Percentiles rank a stretch among this genome's conserved stretches.
Evolutionary conservation across 257 asterid genomes (phyloP).

Genomic region (Anisodus tanguticus): DNA sequence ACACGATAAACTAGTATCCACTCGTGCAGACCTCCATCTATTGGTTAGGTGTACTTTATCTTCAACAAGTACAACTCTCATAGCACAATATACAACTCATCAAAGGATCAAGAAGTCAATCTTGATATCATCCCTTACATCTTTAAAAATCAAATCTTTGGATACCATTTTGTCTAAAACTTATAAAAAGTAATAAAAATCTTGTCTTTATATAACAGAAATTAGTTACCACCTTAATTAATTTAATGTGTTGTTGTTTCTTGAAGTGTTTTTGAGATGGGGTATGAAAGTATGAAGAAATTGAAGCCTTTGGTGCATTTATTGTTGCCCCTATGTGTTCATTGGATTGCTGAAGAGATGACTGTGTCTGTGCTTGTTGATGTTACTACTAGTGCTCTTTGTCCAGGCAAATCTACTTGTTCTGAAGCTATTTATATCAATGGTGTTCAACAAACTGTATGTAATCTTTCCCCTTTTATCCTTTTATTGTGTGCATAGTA

Average conservation of each 20-base stretch:
- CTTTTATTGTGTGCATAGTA: not conserved
- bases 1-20: not conserved
- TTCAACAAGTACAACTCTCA: not conserved
- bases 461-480: constrained; percentile 9
- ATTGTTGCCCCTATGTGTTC: constrained; percentile 70
- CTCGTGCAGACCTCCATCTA: not conserved
- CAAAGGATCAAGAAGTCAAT: not conserved
- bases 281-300: constrained; percentile 51
- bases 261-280: constrained; percentile 32
- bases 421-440: constrained; percentile 76
- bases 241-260: constrained; percentile 27
- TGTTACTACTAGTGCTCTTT: constrained; percentile 84
- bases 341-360: constrained; percentile 95
- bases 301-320: constrained; percentile 65
- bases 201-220: constrained; percentile 23
- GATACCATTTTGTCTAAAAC: not conserved
- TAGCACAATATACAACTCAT: not conserved
- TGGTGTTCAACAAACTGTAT: constrained; percentile 90
- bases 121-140: not conserved
- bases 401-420: constrained; percentile 70
- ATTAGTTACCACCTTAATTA: not conserved
- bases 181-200: not conserved
- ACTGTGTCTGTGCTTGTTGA: constrained; percentile 85
- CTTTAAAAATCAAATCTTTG: not conserved
- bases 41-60: not conserved